Evolutionary conservation across 2,329 filamentous ascomycete species (phyloP), one percentile per base, ranked within the genome.

Genomic region (Penicillium glabrum): DNA sequence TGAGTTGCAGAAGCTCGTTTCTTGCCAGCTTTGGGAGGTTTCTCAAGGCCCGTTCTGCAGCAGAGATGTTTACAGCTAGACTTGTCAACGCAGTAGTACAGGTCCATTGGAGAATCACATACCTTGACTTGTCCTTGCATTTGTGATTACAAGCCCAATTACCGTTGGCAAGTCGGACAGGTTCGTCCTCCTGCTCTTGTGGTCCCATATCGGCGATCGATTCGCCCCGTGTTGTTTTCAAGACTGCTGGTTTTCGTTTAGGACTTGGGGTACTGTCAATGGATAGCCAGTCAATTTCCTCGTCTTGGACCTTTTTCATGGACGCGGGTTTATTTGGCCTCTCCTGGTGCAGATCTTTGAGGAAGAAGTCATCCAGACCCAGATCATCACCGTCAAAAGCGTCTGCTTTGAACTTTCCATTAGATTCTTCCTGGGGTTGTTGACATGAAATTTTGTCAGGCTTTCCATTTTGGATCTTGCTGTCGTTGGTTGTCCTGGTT

Each of bases 61-160:
- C 90, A 93, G 35, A 82, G 72, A 65, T 93, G 90, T 63, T 86
- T 89, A 72, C 90, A 93, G 10, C 77, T 80, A 61, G 33, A 1
- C 64, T 26, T 9, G n/a, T 53, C 27, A 53, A 26, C 31, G 19
- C 6, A 21, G 16, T 68, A 67, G 33, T n/a, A 8, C 14, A 53
- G 14, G 44, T 41, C 3, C 1, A 3, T 24, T 51, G 14, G 4
- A 19, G 3, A 6, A 3, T 66, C 16, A 43, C 31, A 13, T n/a
- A 79, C 76, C 68, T 74, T 39, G 70, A 75, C 63, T 83, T 86
- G 62, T 87, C 79, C 64, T 83, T 85, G 75, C 90, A 93, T 19
- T 72, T 72, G 67, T 93, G 90, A 56, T 88, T 88, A 73, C 90
- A 93, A 35, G 82, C 81, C 85, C 87, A 93, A 66, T 82, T 89